Evolutionary conservation across 192 early-diverging fungal genomes (phyloP), one percentile per base, ranked within the genome.

Genomic region (Helicostylum pulchrum): DNA sequence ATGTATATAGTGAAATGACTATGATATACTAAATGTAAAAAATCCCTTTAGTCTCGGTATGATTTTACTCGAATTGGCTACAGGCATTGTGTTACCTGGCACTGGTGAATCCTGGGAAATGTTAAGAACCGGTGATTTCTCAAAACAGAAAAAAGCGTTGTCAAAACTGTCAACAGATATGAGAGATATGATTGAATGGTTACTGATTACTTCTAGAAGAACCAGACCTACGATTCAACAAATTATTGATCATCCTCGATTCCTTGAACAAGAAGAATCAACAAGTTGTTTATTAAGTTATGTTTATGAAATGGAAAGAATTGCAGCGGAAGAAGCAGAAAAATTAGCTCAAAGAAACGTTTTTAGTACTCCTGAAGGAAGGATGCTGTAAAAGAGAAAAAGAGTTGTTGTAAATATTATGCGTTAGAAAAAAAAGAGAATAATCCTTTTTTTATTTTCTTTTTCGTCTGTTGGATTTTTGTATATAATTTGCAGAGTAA

Each of bases 61-160:
- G 68, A 88, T 94, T 49, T 70, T 96, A 46, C 83, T 96, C 12
- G 95, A 99, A 77, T 86, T 97, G 39, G 69, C 86, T 12, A 87
- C 91, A 7, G 89, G 92, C 67, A 85, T 92, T n/a, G 80, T 91
- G 10, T 78, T 95, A 26, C 96, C 96, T 0, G 92, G 93, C 39
- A 93, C 94, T 66, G 96, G 94, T 20, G 78, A 78, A 12, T 82
- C 86, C 26, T 98, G 94, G 94, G 89, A 94, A 56, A 84, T 82
- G 73, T 82, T 98, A 34, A 82, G 96, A 17, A 64, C 80, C 30
- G 92, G 88, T 7, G 85, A 90, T 49, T 85, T 92, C 19, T 76
- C 80, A 17, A 86, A 89, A 26, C 77, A 83, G 48, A 56, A 69
- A 30, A 73, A 81, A 53, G 72, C 76, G n/a, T 50, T 75, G 36